Base-by-base conservation (phyloP, 1,139 yeast species). In the Geotrichum siamense region DNA sequence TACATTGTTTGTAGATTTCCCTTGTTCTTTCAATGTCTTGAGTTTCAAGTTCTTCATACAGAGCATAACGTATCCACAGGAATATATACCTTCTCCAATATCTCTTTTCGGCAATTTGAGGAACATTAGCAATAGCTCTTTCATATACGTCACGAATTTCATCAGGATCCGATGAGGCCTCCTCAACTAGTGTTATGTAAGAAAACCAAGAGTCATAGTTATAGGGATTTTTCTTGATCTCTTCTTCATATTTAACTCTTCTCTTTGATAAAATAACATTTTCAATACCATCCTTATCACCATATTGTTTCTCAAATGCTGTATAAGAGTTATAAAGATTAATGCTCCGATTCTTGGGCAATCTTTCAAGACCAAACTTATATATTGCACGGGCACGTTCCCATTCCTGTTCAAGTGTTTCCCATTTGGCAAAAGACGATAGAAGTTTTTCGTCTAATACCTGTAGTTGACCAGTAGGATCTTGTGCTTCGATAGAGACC, bases 191-290 rank as follows among this genome's bases (percentile, higher is more conserved):
- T 17, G 72, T 70, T 2, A 84, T 53, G 53, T 79, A 79, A 0
- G 76, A 61, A 86, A 94, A 86, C 96, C 96, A 87, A 0, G 78
- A 65, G 56, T 82, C 93, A 59, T 77, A 80, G 61, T 85, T 84
- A 1, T 51, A 40, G 0, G 85, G 79, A 47, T 75, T 69, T 4
- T 57, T 55, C 12, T 56, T 53, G 19, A 86, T 56, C 13, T 64
- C 67, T 1, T 67, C 61, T 52, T 79, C 79, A 55, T 82, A 83
- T 44, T 68, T 69, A 8, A 68, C 61, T 48, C 71, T 71, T 44
- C 95, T 65, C 53, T 81, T 81, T 2, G 65, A 53, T 22, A 72
- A 49, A 1, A 82, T 68, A 3, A 78, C 74, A 4, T 64, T 58
- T 48, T 77, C 80, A 20, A 81, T 71, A 0, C 77, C 70, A 17